Evolutionary conservation across 2,329 filamentous ascomycete genomes (phyloP).

Genomic region (Botrytis tulipae): DNA sequence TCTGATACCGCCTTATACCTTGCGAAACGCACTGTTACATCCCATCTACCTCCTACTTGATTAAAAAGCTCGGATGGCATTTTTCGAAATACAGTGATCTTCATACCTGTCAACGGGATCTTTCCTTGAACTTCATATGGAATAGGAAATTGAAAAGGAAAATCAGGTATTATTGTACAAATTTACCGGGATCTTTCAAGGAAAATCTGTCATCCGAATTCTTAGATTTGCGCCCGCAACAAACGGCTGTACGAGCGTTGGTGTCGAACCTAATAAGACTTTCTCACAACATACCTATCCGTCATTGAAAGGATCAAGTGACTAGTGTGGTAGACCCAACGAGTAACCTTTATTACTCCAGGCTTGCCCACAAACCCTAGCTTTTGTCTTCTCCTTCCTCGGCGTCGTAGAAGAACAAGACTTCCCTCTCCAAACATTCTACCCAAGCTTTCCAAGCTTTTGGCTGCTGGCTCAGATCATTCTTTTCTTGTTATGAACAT

Average conservation of each 20-base stretch:
- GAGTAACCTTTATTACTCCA: conserved; percentile 30
- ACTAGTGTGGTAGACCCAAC: background rate
- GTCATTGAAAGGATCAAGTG: background rate
- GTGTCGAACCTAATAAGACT: conserved; percentile 18
- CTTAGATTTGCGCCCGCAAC: conserved; percentile 23
- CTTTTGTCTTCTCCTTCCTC: conserved; percentile 38
- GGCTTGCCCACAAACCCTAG: conserved; percentile 37
- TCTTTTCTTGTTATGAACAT: conserved; percentile 43
- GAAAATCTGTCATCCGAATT: conserved; percentile 31
- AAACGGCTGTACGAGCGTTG: conserved; percentile 30
- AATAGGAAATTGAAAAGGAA: background rate
- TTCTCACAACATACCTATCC: background rate
- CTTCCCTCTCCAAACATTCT: conserved; percentile 43
- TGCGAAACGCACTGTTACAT: conserved; percentile 47
- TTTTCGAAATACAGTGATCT: conserved; percentile 32
- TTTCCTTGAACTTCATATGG: background rate
- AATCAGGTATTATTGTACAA: background rate
- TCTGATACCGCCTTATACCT: conserved; percentile 12
- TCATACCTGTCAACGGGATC: background rate
- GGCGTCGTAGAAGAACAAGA: conserved; percentile 48
- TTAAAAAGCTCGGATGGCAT: conserved; percentile 37
- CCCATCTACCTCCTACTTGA: conserved; percentile 39
- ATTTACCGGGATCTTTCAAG: conserved; percentile 29
- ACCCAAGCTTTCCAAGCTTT: conserved; percentile 1
- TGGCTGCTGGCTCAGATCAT: conserved; percentile 59